phyloP scores from a whole-genome alignment of 306 rosid genomes.

The Citrullus colocynthis region DNA sequence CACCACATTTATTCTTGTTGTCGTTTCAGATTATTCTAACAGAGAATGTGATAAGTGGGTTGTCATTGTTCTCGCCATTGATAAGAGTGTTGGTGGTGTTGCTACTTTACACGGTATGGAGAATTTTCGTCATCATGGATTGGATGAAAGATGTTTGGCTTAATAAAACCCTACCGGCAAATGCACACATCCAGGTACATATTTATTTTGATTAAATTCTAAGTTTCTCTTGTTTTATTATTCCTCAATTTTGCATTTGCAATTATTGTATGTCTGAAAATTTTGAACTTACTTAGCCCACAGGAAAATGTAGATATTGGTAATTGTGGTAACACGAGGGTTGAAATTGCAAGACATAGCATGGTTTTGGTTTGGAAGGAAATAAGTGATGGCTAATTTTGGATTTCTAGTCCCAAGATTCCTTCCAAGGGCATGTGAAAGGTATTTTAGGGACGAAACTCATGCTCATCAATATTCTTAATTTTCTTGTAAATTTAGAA shows the following conservation, averaged over 20 bases:
- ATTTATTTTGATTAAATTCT: background rate
- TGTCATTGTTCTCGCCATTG: constrained; percentile 69
- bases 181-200: constrained; percentile 45
- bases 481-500: too few relatives aligned
- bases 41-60: constrained; percentile 56
- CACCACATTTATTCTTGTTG: constrained; percentile 64
- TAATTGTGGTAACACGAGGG: too few relatives aligned
- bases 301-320: too few relatives aligned
- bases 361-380: constrained; percentile 79
- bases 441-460: constrained; percentile 50
- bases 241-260: too few relatives aligned
- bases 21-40: constrained; percentile 57
- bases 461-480: background rate
- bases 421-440: constrained; percentile 74
- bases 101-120: constrained; percentile 48
- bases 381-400: constrained; percentile 39
- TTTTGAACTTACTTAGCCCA: too few relatives aligned
- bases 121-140: constrained; percentile 62
- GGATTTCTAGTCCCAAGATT: constrained; percentile 61
- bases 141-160: constrained; percentile 67
- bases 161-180: constrained; percentile 46
- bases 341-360: constrained; percentile 34
- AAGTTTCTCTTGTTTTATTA: background rate
- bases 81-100: constrained; percentile 65
- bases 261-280: too few relatives aligned